Evolutionary conservation across 495 filamentous ascomycete genomes (phyloP).

Genomic region (Podospora tetraspora): DNA sequence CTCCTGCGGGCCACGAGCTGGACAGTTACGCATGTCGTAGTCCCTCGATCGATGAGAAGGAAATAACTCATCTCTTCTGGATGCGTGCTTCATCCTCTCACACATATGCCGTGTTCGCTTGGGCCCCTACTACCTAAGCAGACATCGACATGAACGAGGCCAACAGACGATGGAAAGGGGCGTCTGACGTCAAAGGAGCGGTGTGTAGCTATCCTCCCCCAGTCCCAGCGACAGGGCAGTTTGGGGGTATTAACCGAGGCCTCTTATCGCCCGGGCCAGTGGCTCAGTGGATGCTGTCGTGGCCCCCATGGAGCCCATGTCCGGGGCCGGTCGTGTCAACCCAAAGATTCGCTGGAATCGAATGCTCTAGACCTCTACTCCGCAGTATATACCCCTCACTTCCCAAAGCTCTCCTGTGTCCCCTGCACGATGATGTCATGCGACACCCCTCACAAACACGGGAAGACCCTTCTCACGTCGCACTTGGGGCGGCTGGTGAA

Average conservation of each 20-base stretch:
- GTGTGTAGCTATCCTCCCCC: not conserved
- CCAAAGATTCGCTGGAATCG: not conserved
- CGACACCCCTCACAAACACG: not conserved
- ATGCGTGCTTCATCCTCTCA: not conserved
- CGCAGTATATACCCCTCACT: not conserved
- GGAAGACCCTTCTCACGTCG: conserved; percentile 9
- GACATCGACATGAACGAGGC: not conserved
- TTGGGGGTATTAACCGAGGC: not conserved
- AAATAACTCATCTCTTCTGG: not conserved
- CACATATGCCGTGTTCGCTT: not conserved
- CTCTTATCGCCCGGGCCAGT: not conserved
- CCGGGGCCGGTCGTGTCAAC: not conserved
- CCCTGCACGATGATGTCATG: conserved; percentile 17
- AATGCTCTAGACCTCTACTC: conserved; percentile 1
- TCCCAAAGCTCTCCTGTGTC: not conserved
- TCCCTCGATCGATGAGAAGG: not conserved
- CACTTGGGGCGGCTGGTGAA: not conserved
- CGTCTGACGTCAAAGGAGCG: conserved; percentile 2
- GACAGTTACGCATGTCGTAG: too few relatives aligned
- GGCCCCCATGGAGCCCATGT: too few relatives aligned
- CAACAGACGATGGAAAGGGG: not conserved
- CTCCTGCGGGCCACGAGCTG: too few relatives aligned
- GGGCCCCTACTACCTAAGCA: not conserved
- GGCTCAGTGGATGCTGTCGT: not conserved
- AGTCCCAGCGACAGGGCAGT: not conserved